These are phyloP conservation scores for Colletotrichum endophyticum DNA, from an alignment of 2,329 filamentous ascomycete genomes.

Conservation along the genomic window DNA sequence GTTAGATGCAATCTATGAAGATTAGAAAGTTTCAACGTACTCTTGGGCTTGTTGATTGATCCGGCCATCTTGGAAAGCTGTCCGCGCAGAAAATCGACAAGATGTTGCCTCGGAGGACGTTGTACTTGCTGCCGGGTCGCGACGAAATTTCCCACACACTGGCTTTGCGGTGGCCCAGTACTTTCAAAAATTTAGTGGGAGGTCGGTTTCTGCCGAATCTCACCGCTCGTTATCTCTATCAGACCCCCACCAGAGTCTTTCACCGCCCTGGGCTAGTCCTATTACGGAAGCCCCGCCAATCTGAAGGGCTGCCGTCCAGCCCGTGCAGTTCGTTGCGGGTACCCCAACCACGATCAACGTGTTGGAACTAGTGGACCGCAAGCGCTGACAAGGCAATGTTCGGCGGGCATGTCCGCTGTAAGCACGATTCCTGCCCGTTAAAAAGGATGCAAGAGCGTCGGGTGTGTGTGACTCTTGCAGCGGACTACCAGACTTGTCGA, in stretches of 20 bases:
- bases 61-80: conserved; percentile 49
- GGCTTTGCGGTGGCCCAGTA: neutral
- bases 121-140: neutral
- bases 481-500: conserved; percentile 2
- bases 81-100: neutral
- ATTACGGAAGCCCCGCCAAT: neutral
- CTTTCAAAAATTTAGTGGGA: conserved; percentile 25
- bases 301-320: neutral
- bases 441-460: neutral
- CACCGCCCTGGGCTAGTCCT: conserved; percentile 6
- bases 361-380: conserved; percentile 4
- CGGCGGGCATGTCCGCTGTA: neutral
- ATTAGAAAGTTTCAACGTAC: conserved; percentile 37
- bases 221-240: conserved; percentile 17
- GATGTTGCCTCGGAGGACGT: neutral
- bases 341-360: neutral
- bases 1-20: neutral
- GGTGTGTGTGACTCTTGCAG: neutral
- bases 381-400: neutral
- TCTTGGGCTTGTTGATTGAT: conserved; percentile 60
- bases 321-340: neutral
- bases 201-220: conserved; percentile 12
- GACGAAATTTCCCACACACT: conserved; percentile 14
- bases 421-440: neutral
- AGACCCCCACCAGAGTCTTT: neutral